Conservation (phyloP, 1,284 basidiomycete species). For the Microbotryomycetes sp. region DNA sequence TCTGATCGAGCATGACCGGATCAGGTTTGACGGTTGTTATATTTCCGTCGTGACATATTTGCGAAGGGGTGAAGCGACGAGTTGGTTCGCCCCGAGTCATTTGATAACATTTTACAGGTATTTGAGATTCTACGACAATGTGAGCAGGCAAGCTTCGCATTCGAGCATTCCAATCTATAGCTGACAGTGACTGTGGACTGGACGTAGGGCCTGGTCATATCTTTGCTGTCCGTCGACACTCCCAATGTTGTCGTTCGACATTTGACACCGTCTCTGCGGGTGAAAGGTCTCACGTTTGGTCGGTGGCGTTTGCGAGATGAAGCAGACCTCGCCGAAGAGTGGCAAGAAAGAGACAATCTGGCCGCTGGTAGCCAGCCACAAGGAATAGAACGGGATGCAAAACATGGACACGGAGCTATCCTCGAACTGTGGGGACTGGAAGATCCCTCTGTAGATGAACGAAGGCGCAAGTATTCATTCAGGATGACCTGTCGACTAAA, state of each 20-base stretch:
- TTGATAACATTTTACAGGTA: constrained; percentile 37
- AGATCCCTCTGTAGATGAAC: constrained; percentile 25
- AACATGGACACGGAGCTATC: constrained; percentile 14
- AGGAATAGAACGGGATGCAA: constrained; percentile 5
- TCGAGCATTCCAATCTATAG: neutral
- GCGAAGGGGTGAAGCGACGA: constrained; percentile 31
- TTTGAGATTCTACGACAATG: neutral
- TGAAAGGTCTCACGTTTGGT: constrained; percentile 27
- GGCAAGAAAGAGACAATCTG: neutral
- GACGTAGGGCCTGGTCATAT: constrained; percentile 33
- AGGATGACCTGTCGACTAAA: constrained; percentile 29
- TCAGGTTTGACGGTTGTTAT: constrained; percentile 35
- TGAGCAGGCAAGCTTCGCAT: neutral
- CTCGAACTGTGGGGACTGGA: constrained; percentile 33
- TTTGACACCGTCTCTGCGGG: constrained; percentile 24
- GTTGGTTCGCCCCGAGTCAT: constrained; percentile 33
- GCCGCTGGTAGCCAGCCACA: neutral
- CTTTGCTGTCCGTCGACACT: constrained; percentile 33
- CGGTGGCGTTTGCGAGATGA: constrained; percentile 21
- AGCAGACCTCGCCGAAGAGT: constrained; percentile 12
- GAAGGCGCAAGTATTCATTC: constrained; percentile 33
- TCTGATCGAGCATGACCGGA: constrained; percentile 37
- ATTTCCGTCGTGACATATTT: constrained; percentile 37
- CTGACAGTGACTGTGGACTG: constrained; percentile 4
- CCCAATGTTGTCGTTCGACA: constrained; percentile 31